These are phyloP conservation scores for Colletotrichum noveboracense DNA, from an alignment of 2,329 filamentous ascomycete species.

Conservation along the genomic window DNA sequence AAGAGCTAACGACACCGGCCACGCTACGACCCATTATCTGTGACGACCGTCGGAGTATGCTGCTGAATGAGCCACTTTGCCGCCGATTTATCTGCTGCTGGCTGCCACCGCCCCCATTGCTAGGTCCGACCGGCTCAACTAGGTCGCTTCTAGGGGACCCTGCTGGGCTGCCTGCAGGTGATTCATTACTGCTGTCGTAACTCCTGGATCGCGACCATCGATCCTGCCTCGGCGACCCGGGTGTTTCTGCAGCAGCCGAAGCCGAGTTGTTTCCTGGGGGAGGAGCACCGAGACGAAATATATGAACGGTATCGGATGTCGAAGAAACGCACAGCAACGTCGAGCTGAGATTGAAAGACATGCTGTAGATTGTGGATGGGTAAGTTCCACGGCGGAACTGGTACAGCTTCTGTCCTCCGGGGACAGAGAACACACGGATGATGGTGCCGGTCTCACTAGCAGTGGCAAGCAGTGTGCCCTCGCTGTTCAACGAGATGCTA, in stretches of 20 bases:
- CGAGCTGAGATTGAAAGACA: conserved; percentile 96
- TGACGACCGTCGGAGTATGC: conserved; percentile 90
- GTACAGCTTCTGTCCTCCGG: conserved; percentile 89
- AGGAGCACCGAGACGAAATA: conserved; percentile 78
- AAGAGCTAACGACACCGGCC: conserved; percentile 87
- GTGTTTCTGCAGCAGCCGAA: conserved; percentile 38
- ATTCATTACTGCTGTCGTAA: conserved; percentile 62
- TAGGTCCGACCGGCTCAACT: conserved; percentile 39
- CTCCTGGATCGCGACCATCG: conserved; percentile 60
- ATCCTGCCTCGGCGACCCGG: conserved; percentile 49
- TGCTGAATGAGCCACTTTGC: conserved; percentile 81
- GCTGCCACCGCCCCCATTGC: conserved; percentile 29
- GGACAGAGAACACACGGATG: conserved; percentile 93
- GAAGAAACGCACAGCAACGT: conserved; percentile 95
- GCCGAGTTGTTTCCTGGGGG: conserved; percentile 37
- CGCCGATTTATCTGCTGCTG: conserved; percentile 43
- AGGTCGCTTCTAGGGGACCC: conserved; percentile 54
- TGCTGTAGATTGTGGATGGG: conserved; percentile 94
- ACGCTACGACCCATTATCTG: conserved; percentile 91
- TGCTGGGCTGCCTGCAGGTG: conserved; percentile 44
- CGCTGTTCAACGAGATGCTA: conserved; percentile 88
- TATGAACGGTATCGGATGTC: conserved; percentile 94
- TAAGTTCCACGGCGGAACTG: conserved; percentile 96
- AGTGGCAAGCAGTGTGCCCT: conserved; percentile 90
- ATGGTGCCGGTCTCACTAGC: conserved; percentile 98